Evolutionary conservation across 2,329 filamentous ascomycete species (phyloP), one percentile per base, ranked within the genome.

Genomic region (Huntiella abstrusa): DNA sequence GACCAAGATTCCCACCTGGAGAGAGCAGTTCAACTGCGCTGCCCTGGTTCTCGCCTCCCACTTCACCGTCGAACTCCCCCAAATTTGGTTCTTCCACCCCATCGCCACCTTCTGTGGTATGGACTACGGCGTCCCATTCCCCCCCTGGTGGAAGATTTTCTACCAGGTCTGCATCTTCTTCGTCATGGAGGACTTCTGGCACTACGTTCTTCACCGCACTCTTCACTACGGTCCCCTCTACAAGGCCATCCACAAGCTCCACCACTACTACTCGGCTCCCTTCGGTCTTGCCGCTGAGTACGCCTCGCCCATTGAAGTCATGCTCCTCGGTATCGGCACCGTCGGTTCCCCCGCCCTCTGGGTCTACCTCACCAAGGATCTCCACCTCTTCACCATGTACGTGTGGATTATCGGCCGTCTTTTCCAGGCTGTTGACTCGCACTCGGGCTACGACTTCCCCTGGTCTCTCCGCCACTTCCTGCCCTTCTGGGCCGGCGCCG

Each of bases 51-150:
- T 98, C 53, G 69, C 96, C 57, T 87, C 80, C 61, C 91, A 98
- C 64, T 93, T 96, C 65, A 96, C 91, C 54, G 91, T 95, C 62
- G 91, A 98, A 65, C 75, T 98, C 34, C 91, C 91, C 51, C 91
- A 96, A 65, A 96, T 96, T 62, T 96, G 88, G 88, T 75, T 96
- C 56, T 98, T 98, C 74, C 91, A 98, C 69, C 91, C 91, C 28
- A 76, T 95, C 69, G 88, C 88, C 49, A 84, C 87, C 60, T 93
- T 77, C 65, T 87, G 85, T 60, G 91, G 91, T 56, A 80, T 98
- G 64, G 71, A 79, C 49, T 94, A 83, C 53, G 75, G 77, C 51
- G 83, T 94, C 42, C 91, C 88, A 7, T 98, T 98, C 69, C 91
- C 91, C 33, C 69, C 81, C 10, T 57, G 80, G 54, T 81, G 73